These are phyloP conservation scores for Podospora conica DNA, from an alignment of 495 filamentous ascomycete genomes.

Conservation along the genomic window DNA sequence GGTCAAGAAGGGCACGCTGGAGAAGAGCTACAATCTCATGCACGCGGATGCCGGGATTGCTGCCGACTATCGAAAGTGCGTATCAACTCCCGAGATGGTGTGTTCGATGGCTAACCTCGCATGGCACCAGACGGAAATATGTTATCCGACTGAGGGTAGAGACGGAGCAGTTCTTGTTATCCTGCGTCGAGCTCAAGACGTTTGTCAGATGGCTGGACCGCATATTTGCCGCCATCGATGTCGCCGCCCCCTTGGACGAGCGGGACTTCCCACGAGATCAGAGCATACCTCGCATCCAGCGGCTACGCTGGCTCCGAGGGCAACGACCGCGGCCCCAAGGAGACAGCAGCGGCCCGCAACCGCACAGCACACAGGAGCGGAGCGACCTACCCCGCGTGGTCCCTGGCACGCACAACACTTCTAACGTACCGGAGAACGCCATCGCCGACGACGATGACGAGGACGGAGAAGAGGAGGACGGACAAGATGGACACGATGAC, in stretches of 20 bases:
- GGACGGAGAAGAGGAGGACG: slow-evolving; percentile 9
- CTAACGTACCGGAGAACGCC: slow-evolving; percentile 7
- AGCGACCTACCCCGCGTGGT: slow-evolving; percentile 1
- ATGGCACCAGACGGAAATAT: slow-evolving; percentile 41
- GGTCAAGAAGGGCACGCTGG: slow-evolving; percentile 38
- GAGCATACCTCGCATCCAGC: slow-evolving; percentile 43
- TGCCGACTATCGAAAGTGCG: slow-evolving; percentile 54
- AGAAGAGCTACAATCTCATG: slow-evolving; percentile 54
- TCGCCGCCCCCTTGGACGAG: slow-evolving; percentile 60
- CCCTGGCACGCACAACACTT: neutral
- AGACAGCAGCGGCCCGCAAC: slow-evolving; percentile 20
- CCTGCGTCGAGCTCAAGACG: slow-evolving; percentile 45
- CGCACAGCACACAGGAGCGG: slow-evolving; percentile 16
- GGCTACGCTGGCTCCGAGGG: slow-evolving; percentile 32
- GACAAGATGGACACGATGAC: slow-evolving; percentile 12
- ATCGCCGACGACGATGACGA: neutral
- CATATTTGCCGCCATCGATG: slow-evolving; percentile 57
- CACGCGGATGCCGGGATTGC: slow-evolving; percentile 62
- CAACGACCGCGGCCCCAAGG: slow-evolving; percentile 24
- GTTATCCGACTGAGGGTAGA: slow-evolving; percentile 58
- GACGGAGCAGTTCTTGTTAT: slow-evolving; percentile 58
- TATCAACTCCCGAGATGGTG: slow-evolving; percentile 2
- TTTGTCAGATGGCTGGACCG: slow-evolving; percentile 55
- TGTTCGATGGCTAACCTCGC: neutral
- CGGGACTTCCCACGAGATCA: slow-evolving; percentile 49